Base-by-base conservation (phyloP, 257 asterid genomes). In the Ligustrum vulgare region DNA sequence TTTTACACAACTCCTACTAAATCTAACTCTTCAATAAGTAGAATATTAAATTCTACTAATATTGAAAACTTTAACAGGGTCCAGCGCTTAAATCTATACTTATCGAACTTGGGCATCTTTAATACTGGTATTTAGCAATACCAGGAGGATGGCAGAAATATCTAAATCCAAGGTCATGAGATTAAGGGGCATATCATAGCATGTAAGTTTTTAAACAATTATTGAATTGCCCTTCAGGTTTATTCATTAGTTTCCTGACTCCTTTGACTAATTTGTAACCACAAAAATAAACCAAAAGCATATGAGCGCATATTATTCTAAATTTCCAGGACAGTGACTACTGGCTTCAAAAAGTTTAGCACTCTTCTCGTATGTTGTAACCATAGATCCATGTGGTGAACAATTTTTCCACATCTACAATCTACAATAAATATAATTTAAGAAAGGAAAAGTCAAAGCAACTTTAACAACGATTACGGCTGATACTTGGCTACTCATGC, bases 1-100 rank as follows among this genome's bases (percentile, higher is more conserved):
- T 64, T 67, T n/a, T 54, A n/a, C 63, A 54, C 56, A 43, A 67
- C 71, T 33, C 60, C 77, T 63, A 35, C 20, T 37, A 39, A 28
- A 73, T 23, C 37, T 23, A 10, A 51, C 11, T 16, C 63, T 54
- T 54, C n/a, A 25, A 51, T 25, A 51, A 54, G 63, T n/a, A 54
- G 63, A 6, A 54, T 6, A 54, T n/a, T n/a, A n/a, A 54, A 54
- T 5, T n/a, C 63, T n/a, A 54, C 28, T 6, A 18, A 25, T 43
- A 47, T 20, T 41, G 7, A 43, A 77, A 70, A 34, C 54, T 16
- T 47, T 67, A 70, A 10, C 34, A 64, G 2, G 34, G 1, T 54
- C 25, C 28, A n/a, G 20, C 1, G 4, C 20, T 54, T n/a, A 45
- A 15, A 45, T 45, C 13, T 45, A 13, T 15, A 45, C 56, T 45